Base-by-base conservation (phyloP, 2,329 filamentous ascomycete genomes). In the Didymosphaeria variabile region DNA sequence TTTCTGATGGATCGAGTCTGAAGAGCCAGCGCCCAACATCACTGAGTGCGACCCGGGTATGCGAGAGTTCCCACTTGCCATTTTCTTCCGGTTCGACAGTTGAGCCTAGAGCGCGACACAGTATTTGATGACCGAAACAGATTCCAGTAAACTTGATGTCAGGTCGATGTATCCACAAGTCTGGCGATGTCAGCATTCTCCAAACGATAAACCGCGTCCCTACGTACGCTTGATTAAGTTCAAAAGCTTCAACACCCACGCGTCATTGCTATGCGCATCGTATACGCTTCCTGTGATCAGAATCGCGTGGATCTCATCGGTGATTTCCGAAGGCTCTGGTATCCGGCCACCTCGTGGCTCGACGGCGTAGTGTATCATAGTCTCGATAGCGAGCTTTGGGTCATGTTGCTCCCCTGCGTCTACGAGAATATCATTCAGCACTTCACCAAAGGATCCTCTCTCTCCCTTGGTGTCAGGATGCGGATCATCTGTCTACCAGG, bases 301-400 rank as follows among this genome's bases (percentile, higher is more conserved):
- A 1, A 84, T 79, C 0, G 80, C 81, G 58, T 80, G 74, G 21
- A 81, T 73, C 12, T 78, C 73, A 5, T 77, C 68, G 1, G 81
- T 77, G 3, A 88, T 83, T 6, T 86, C 84, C 2, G 81, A 75
- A 1, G 77, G 72, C 3, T 74, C 77, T 0, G 85, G 84, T 19
- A 87, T 80, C 10, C 78, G 58, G 13, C 73, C 73, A 7, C 73
- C 73, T 7, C 73, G 64, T 12, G 68, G 70, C 49, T 76, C 73
- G 75, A 88, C 84, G 5, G 88, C 81, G 65, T 85, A 88, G 40
- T 83, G 77, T 70, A 85, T 84, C 26, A 83, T 80, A 1, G 85
- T 86, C 68, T 87, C 82, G 29, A 88, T 80, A 6, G 81, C 83
- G 0, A 88, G 75, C 0, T 82, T 82, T 2, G 87, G 87, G 29